These are phyloP conservation scores for Aspergillus ustus DNA, from an alignment of 2,329 filamentous ascomycete species.

Conservation along the genomic window DNA sequence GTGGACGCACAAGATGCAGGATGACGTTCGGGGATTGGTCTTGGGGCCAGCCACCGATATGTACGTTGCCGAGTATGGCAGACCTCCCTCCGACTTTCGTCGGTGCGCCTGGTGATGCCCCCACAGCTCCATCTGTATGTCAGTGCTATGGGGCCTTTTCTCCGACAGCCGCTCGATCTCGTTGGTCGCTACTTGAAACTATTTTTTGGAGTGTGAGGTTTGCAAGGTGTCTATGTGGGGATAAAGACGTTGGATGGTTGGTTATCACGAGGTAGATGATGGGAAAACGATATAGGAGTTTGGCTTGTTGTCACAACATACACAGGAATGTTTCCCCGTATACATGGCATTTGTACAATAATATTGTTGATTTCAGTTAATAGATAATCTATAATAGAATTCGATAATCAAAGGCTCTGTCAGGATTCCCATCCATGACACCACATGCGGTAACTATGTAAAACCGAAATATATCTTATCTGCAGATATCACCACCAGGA, in stretches of 20 bases:
- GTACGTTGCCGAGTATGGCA: constrained; percentile 9
- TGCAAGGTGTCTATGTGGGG: not conserved
- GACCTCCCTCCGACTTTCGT: not conserved
- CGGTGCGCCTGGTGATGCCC: not conserved
- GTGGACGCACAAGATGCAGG: constrained; percentile 19
- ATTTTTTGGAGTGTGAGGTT: not conserved
- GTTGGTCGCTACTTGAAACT: not conserved
- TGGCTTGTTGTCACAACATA: not conserved
- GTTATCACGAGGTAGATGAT: not conserved
- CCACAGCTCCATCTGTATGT: constrained; percentile 1
- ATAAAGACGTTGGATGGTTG: not conserved
- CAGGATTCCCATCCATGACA: not conserved
- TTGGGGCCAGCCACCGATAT: constrained; percentile 11
- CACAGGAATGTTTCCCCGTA: no score
- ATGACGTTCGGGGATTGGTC: constrained; percentile 23
- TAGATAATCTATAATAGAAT: not conserved
- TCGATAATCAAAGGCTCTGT: not conserved
- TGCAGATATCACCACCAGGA: not conserved
- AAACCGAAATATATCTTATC: not conserved
- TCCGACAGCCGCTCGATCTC: not conserved
- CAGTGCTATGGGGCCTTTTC: constrained; percentile 1
- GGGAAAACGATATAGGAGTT: not conserved
- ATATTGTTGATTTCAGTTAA: not conserved
- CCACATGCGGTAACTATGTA: not conserved
- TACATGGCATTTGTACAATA: not conserved